These are phyloP conservation scores for Solanum virginianum DNA, from an alignment of 257 asterid genomes.

Conservation along the genomic window DNA sequence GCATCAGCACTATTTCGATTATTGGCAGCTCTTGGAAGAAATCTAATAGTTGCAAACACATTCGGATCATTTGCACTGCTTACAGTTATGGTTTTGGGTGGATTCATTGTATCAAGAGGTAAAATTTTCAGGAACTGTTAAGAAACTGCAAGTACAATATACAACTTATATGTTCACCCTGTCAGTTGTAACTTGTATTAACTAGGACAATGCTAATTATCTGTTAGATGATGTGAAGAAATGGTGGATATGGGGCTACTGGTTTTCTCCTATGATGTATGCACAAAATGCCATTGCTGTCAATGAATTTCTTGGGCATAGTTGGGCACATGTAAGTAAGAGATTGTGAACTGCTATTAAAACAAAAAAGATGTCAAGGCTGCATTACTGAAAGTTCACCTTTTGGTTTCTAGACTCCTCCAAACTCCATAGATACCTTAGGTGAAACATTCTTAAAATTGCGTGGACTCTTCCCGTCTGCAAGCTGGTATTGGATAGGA, in stretches of 20 bases:
- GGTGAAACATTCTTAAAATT: slow-evolving; percentile 36
- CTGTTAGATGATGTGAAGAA: slow-evolving; percentile 2
- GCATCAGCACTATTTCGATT: background rate
- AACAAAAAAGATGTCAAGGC: background rate
- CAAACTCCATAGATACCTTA: slow-evolving; percentile 32
- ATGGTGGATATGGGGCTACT: slow-evolving; percentile 21
- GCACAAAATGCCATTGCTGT: slow-evolving; percentile 17
- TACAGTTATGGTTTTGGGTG: background rate
- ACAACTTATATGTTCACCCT: background rate
- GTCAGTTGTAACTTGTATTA: background rate
- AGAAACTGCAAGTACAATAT: background rate
- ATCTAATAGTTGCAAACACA: background rate
- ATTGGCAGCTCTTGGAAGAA: background rate
- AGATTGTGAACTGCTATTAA: background rate
- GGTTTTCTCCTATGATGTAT: slow-evolving; percentile 20
- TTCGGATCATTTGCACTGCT: background rate
- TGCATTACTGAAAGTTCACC: background rate
- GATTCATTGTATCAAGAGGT: slow-evolving; percentile 9
- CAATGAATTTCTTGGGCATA: slow-evolving; percentile 18
- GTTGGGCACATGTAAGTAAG: slow-evolving; percentile 12
- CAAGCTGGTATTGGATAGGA: slow-evolving; percentile 69
- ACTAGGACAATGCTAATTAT: background rate
- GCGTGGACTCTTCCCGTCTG: slow-evolving; percentile 39
- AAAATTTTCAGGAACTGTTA: background rate
- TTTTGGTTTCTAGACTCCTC: slow-evolving; percentile 24